Percentiles rank a stretch among this genome's conserved stretches.
phyloP scores from a whole-genome alignment of 139 green algal species.

The Pleodorina starrii region DNA sequence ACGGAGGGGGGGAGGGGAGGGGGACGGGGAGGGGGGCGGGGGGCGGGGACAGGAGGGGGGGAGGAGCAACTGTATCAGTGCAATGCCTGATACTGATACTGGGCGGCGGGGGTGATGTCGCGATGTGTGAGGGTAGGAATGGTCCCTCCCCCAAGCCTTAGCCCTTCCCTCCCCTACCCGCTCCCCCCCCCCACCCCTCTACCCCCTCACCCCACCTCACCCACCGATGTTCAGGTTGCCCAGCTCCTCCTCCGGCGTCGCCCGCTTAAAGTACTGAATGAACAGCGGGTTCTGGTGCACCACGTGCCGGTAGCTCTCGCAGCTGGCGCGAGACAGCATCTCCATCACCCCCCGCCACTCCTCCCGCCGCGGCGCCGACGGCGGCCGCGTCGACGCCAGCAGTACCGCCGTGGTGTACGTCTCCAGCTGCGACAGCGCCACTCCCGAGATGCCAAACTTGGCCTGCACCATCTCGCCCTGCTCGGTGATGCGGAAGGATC shows the following conservation, averaged over 20 bases:
- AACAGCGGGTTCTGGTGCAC: constrained; percentile 92
- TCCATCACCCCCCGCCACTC: constrained; percentile 55
- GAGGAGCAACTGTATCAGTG: background rate
- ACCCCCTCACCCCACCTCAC: background rate
- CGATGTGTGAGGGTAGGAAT: no score
- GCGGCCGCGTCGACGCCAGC: constrained; percentile 84
- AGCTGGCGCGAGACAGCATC: constrained; percentile 57
- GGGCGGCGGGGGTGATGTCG: no score
- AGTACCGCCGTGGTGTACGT: constrained; percentile 92
- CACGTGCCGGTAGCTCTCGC: constrained; percentile 73
- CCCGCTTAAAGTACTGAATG: constrained; percentile 91
- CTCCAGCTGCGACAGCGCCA: constrained; percentile 91
- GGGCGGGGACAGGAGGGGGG: no score
- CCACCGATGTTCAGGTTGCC: constrained; percentile 97
- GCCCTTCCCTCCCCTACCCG: background rate
- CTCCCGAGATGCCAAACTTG: constrained; percentile 93
- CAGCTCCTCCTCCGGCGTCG: constrained; percentile 95
- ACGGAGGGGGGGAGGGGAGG: background rate
- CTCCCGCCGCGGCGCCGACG: constrained; percentile 64
- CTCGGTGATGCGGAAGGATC: constrained; percentile 93
- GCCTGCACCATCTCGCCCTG: constrained; percentile 74
- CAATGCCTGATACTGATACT: no score
- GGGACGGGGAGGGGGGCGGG: background rate
- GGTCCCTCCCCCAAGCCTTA: no score
- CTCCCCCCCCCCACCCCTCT: background rate